These are phyloP conservation scores for Penicillium canariense DNA, from an alignment of 495 filamentous ascomycete genomes.

Conservation along the genomic window DNA sequence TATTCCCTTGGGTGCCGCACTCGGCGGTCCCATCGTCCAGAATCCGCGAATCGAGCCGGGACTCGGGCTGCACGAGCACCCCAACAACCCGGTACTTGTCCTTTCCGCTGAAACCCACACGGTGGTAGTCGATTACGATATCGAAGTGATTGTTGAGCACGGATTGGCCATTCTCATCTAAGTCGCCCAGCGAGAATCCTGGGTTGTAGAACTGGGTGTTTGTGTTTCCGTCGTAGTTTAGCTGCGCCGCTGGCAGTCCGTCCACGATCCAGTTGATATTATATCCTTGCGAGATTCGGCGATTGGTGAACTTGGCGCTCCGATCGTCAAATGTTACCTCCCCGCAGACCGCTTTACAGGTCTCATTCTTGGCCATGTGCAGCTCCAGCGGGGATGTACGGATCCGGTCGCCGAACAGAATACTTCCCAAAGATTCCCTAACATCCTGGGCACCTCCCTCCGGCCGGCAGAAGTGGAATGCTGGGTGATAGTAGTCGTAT, in stretches of 20 bases:
- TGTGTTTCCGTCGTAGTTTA: conserved; percentile 69
- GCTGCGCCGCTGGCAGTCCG: conserved; percentile 84
- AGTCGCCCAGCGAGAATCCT: conserved; percentile 78
- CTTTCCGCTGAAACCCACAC: conserved; percentile 52
- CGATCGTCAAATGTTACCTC: conserved; percentile 61
- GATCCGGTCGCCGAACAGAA: conserved; percentile 95
- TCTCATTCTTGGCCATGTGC: conserved; percentile 78
- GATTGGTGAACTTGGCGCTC: conserved; percentile 76
- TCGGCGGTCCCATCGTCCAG: conserved; percentile 55
- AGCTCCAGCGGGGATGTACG: conserved; percentile 87
- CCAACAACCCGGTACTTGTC: conserved; percentile 84
- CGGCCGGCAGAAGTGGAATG: conserved; percentile 84
- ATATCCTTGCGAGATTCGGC: conserved; percentile 74
- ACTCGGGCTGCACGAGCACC: conserved; percentile 78
- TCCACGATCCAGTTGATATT: conserved; percentile 95
- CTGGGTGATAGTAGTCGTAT: conserved; percentile 90
- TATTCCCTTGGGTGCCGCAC: conserved; percentile 53
- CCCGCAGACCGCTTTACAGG: conserved; percentile 75
- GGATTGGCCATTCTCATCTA: conserved; percentile 53
- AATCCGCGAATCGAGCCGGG: conserved; percentile 57
- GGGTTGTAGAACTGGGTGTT: conserved; percentile 76
- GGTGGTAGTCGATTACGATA: conserved; percentile 90
- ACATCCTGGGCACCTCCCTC: conserved; percentile 69
- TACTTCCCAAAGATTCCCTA: conserved; percentile 89
- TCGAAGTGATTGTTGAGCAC: conserved; percentile 90